These are phyloP conservation scores for Eimeria sp. DNA, from an alignment of 169 alveolate genomes.

Conservation along the genomic window DNA sequence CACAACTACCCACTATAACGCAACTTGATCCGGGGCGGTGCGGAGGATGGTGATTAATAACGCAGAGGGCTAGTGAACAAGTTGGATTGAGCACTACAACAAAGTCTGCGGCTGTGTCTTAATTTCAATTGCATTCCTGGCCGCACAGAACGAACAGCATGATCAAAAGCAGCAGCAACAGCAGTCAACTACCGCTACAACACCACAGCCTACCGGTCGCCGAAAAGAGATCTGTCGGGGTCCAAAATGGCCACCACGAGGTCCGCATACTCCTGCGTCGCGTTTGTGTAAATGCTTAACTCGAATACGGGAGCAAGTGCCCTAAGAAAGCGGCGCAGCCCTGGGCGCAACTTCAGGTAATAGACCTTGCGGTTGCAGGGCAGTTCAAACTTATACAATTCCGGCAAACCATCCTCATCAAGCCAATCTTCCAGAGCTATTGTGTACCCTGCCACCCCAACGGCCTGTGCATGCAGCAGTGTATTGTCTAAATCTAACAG, in stretches of 20 bases:
- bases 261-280: slow-evolving; percentile 96
- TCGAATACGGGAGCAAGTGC: slow-evolving; percentile 93
- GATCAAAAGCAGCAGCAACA: slow-evolving; percentile 25
- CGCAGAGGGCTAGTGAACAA: background rate
- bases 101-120: background rate
- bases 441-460: slow-evolving; percentile 91
- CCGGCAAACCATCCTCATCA: slow-evolving; percentile 94
- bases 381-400: slow-evolving; percentile 92
- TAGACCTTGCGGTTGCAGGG: slow-evolving; percentile 92
- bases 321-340: slow-evolving; percentile 93
- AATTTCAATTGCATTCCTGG: background rate
- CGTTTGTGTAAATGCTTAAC: slow-evolving; percentile 94
- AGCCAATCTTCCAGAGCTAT: slow-evolving; percentile 92
- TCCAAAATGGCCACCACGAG: slow-evolving; percentile 95
- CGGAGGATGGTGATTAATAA: background rate
- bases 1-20: background rate
- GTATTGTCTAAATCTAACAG: slow-evolving; percentile 95
- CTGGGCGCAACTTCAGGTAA: slow-evolving; percentile 95
- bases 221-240: slow-evolving; percentile 94
- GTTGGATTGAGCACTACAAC: background rate
- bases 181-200: slow-evolving; percentile 28
- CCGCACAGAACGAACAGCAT: background rate
- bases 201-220: slow-evolving; percentile 88
- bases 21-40: background rate
- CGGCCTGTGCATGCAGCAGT: slow-evolving; percentile 93